Conservation (phyloP, 192 early-diverging fungal genomes). For the Backusella luteola region DNA sequence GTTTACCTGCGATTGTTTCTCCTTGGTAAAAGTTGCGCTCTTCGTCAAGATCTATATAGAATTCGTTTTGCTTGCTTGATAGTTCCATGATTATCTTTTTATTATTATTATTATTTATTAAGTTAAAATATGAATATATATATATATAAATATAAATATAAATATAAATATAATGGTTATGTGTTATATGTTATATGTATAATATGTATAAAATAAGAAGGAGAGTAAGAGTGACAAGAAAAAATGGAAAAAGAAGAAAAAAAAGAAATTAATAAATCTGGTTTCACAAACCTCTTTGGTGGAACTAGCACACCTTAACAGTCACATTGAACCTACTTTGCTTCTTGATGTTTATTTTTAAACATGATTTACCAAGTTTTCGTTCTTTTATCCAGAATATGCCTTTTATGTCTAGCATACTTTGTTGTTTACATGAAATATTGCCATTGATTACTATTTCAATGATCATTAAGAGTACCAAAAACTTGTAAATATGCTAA, state of each 20-base stretch:
- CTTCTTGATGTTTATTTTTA: neutral
- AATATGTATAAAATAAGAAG: neutral
- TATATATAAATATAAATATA: neutral
- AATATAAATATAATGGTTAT: neutral
- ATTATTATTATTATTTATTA: neutral
- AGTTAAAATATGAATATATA: neutral
- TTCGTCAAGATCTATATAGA: constrained; percentile 2
- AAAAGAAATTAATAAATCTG: neutral
- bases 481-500: neutral
- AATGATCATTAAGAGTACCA: neutral
- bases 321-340: neutral
- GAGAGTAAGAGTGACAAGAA: neutral
- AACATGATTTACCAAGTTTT: neutral
- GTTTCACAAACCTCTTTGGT: neutral
- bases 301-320: neutral
- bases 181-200: neutral
- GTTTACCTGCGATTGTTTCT: constrained; percentile 6
- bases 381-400: neutral
- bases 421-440: neutral
- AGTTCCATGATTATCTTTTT: neutral
- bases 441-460: too few species aligned
- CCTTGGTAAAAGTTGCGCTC: constrained; percentile 4
- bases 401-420: too few species aligned
- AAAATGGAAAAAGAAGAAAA: neutral
- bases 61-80: neutral